Base-by-base conservation (phyloP, 116 monocot species). In the Dioscorea cayenensis region DNA sequence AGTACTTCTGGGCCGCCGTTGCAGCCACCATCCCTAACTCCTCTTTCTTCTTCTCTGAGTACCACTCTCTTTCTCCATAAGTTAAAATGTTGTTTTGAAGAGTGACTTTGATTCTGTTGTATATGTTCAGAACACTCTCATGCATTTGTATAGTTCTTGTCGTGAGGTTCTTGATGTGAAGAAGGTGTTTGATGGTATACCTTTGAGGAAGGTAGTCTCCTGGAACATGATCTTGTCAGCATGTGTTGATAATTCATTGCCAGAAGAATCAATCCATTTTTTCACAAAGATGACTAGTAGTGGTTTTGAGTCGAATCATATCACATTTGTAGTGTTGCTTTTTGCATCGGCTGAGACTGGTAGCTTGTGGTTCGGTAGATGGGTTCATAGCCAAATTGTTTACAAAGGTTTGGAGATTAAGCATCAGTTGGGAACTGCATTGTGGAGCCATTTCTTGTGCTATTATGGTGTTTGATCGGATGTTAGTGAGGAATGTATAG, bases 131-230 rank as follows among this genome's bases (percentile, higher is more conserved):
- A 94, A 94, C 67, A 79, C 85, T 2, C 71, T 90, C 23, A 81
- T 87, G 43, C 79, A 73, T 10, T 43, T 90, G 0, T 94, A 94
- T n/a, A 80, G 80, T 0, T 73, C 71, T 1, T 94, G 87, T 28
- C 37, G 76, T 5, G 28, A 68, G 49, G 38, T 90, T 37, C 49
- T 6, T 14, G 73, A 79, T 14, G 87, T 77, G 9, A 27, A 70
- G 63, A 79, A 49, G 76, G 32, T 94, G 85, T 90, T 94, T 66
- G 87, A 90, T 51, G 72, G 28, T 66, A 94, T 85, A 85, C n/a
- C 70, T 14, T 19, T 43, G 0, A 75, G 85, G 60, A 94, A 77
- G 0, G 49, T 84, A 22, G 83, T 87, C 60, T 94, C 94, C 9
- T 87, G 87, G 90, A 94, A 94, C 48, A 83, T 85, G 0, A 58